Conservation (phyloP, 495 filamentous ascomycete genomes). For the Penicillium desertorum region DNA sequence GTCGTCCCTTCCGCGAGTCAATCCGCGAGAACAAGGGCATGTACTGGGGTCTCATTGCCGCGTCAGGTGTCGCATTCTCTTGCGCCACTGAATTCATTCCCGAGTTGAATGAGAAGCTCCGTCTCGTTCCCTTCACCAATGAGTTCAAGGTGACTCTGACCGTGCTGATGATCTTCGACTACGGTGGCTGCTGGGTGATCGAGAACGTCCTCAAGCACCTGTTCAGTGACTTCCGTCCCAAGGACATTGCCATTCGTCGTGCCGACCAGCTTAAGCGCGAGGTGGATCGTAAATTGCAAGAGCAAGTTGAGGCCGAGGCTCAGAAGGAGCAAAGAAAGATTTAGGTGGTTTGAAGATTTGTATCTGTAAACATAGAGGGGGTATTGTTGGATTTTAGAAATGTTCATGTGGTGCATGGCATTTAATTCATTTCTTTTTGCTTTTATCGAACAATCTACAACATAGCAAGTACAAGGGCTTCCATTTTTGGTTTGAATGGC, state of each 20-base stretch:
- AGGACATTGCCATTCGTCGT: slow-evolving; percentile 86
- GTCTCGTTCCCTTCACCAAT: slow-evolving; percentile 83
- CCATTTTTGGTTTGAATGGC: no score
- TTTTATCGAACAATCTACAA: not conserved
- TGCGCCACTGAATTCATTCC: slow-evolving; percentile 96
- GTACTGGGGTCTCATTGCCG: slow-evolving; percentile 92
- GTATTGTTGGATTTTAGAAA: slow-evolving; percentile 21
- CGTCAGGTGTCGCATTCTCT: slow-evolving; percentile 86
- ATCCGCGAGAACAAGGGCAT: slow-evolving; percentile 95
- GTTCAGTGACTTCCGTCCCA: slow-evolving; percentile 91
- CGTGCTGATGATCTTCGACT: slow-evolving; percentile 83
- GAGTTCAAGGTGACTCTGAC: slow-evolving; percentile 92
- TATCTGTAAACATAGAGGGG: slow-evolving; percentile 30
- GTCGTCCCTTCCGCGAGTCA: slow-evolving; percentile 93
- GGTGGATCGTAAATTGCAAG: slow-evolving; percentile 60
- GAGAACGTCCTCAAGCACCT: slow-evolving; percentile 82
- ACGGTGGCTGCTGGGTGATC: slow-evolving; percentile 80
- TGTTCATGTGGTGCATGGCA: slow-evolving; percentile 12
- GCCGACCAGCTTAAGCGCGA: slow-evolving; percentile 86
- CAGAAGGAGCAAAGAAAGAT: slow-evolving; percentile 48
- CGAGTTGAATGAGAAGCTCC: slow-evolving; percentile 91
- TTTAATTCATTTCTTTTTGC: slow-evolving; percentile 24
- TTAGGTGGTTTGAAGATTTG: slow-evolving; percentile 23
- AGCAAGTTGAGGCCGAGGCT: slow-evolving; percentile 55
- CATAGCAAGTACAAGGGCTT: not conserved